Conservation (phyloP, 331 rosid species). For the Saraca asoca region DNA sequence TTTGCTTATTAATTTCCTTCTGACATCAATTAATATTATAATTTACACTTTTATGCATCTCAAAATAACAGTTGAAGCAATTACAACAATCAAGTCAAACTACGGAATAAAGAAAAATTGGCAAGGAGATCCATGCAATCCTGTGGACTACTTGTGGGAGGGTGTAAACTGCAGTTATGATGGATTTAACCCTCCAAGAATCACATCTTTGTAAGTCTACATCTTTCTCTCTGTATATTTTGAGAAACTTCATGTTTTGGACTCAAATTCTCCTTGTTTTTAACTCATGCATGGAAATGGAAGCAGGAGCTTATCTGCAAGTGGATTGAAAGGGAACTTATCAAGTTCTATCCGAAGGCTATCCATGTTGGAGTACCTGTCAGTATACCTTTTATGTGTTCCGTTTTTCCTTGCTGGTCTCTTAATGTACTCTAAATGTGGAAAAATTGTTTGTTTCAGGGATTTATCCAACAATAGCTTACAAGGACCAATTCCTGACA, state of each 20-base stretch:
- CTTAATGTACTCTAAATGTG: too few relatives aligned
- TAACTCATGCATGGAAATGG: background rate
- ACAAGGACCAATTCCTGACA: conserved; percentile 43
- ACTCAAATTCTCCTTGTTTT: too few relatives aligned
- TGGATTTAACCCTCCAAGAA: conserved; percentile 22
- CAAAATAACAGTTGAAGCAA: conserved; percentile 38
- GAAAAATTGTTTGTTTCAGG: conserved; percentile 34
- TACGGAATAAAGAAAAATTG: conserved; percentile 42
- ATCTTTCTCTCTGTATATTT: background rate
- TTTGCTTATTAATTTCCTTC: too few relatives aligned
- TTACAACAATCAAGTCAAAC: conserved; percentile 35
- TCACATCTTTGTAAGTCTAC: conserved; percentile 27
- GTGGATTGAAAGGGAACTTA: conserved; percentile 34
- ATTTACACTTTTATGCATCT: background rate
- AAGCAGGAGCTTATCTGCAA: conserved; percentile 29
- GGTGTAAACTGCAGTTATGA: conserved; percentile 41
- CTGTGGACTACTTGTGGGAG: conserved; percentile 38
- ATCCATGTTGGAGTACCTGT: conserved; percentile 24
- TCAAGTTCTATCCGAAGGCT: conserved; percentile 35
- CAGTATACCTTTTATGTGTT: background rate
- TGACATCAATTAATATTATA: too few relatives aligned
- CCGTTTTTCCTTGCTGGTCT: too few relatives aligned
- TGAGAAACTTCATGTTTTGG: too few relatives aligned
- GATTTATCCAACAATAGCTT: conserved; percentile 51
- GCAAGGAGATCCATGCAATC: conserved; percentile 59